Percentiles rank a stretch among this genome's conserved stretches.
phyloP scores from a whole-genome alignment of 2,329 filamentous ascomycete species.

The Apiospora sp. region DNA sequence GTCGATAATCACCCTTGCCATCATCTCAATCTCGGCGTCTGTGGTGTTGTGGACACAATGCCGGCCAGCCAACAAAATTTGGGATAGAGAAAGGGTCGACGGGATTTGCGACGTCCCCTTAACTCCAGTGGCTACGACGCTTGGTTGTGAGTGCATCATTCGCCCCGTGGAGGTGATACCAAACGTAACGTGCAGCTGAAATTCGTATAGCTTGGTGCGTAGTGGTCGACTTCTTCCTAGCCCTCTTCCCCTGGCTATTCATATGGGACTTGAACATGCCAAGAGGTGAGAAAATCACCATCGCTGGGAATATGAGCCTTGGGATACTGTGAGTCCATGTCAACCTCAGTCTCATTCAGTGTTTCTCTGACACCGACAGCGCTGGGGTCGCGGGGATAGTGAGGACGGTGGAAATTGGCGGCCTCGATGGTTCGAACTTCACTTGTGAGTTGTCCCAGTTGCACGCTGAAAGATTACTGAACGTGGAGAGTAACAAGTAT shows the following conservation, averaged over 20 bases:
- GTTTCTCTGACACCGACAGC: background rate
- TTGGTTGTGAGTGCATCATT: background rate
- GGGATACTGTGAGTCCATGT: constrained; percentile 1
- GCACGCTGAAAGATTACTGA: background rate
- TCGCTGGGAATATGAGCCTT: constrained; percentile 28
- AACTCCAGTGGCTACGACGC: background rate
- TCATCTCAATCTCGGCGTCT: constrained; percentile 17
- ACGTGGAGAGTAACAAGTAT: background rate
- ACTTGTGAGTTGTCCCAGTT: background rate
- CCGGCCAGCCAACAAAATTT: constrained; percentile 26
- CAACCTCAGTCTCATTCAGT: background rate
- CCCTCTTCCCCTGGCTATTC: constrained; percentile 29
- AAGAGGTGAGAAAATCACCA: constrained; percentile 24
- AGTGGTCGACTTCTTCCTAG: constrained; percentile 29
- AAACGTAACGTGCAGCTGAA: background rate
- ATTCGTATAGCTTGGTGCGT: constrained; percentile 22
- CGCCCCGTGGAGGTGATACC: background rate
- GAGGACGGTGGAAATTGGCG: background rate
- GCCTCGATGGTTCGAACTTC: background rate
- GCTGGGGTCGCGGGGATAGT: background rate
- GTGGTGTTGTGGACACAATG: constrained; percentile 30
- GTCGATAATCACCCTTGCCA: constrained; percentile 23
- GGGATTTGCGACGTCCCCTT: constrained; percentile 19
- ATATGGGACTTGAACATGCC: constrained; percentile 29
- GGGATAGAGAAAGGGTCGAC: constrained; percentile 24